These are phyloP conservation scores for Chionographis japonica DNA, from an alignment of 106 monocot genomes.

Conservation along the genomic window DNA sequence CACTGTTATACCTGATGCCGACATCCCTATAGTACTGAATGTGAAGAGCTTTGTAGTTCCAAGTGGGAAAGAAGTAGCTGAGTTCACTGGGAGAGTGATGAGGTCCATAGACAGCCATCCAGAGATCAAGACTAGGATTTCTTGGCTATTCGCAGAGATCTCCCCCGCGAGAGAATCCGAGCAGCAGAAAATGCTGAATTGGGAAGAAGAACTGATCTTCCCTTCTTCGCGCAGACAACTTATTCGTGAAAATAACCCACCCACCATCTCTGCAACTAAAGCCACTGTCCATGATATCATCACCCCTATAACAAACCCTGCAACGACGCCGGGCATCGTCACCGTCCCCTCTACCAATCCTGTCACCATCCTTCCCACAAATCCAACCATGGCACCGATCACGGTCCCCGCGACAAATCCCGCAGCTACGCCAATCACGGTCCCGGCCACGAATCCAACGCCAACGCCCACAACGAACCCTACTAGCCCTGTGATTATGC, in stretches of 20 bases:
- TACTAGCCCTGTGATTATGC: constrained; percentile 22
- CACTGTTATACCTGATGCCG: constrained; percentile 13
- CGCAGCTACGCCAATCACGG: constrained; percentile 17
- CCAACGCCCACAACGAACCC: constrained; percentile 21
- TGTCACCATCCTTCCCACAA: constrained; percentile 24
- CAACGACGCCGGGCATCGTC: constrained; percentile 10
- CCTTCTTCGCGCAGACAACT: constrained; percentile 39
- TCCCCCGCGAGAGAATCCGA: constrained; percentile 2
- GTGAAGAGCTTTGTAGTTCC: constrained; percentile 20
- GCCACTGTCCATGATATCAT: constrained; percentile 24
- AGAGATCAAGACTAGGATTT: constrained; percentile 16
- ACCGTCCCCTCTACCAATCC: constrained; percentile 25
- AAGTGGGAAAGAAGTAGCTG: constrained; percentile 15
- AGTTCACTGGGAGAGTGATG: constrained; percentile 11
- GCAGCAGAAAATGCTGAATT: background rate
- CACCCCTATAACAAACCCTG: constrained; percentile 23
- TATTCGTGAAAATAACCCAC: background rate
- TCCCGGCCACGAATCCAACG: constrained; percentile 29
- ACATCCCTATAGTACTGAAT: constrained; percentile 31
- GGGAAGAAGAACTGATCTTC: constrained; percentile 23
- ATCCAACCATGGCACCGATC: constrained; percentile 22
- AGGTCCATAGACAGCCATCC: constrained; percentile 12
- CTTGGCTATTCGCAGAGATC: constrained; percentile 16
- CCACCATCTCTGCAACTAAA: constrained; percentile 13
- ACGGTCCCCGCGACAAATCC: constrained; percentile 34